Percentiles rank a stretch among this genome's conserved stretches.
Conservation (phyloP, 345 rosid species). For the Cardiospermum halicacabum region DNA sequence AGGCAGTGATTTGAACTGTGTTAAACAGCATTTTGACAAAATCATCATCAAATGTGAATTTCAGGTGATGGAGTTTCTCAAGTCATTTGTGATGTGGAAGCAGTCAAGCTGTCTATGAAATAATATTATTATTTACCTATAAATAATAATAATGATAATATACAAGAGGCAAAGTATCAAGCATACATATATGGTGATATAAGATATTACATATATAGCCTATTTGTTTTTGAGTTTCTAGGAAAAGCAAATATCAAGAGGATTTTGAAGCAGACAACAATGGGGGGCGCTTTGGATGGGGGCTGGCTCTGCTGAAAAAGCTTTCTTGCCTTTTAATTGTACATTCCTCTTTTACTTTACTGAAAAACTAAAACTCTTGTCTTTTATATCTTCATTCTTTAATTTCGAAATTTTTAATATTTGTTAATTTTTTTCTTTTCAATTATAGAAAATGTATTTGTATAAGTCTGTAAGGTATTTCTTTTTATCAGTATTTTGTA, state of each 20-base stretch:
- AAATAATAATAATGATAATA: slow-evolving; percentile 6
- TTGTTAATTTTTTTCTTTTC: slow-evolving; percentile 13
- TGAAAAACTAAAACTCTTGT: neutral
- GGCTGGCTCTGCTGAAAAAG: slow-evolving; percentile 11
- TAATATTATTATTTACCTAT: too few species aligned
- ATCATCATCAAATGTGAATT: neutral
- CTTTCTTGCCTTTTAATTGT: slow-evolving; percentile 37
- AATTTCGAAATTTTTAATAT: neutral
- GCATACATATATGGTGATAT: slow-evolving; percentile 10
- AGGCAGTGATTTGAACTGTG: too few species aligned
- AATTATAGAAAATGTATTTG: too few species aligned
- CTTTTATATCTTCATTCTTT: slow-evolving; percentile 10
- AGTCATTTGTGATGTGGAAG: slow-evolving; percentile 69
- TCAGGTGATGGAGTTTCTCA: slow-evolving; percentile 91
- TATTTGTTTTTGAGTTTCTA: slow-evolving; percentile 8
- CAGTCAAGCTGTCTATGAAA: slow-evolving; percentile 35
- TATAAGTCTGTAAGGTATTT: too few species aligned
- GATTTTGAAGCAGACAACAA: slow-evolving; percentile 24
- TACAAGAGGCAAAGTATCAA: slow-evolving; percentile 7
- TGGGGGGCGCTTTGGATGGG: neutral
- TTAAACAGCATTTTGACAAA: too few species aligned
- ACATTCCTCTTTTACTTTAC: slow-evolving; percentile 26
- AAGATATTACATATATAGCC: too few species aligned
- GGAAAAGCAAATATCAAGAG: slow-evolving; percentile 13
- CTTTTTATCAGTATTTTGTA: too few species aligned